Base-by-base conservation (phyloP, 1,284 basidiomycete species). In the Tremellales sp. region DNA sequence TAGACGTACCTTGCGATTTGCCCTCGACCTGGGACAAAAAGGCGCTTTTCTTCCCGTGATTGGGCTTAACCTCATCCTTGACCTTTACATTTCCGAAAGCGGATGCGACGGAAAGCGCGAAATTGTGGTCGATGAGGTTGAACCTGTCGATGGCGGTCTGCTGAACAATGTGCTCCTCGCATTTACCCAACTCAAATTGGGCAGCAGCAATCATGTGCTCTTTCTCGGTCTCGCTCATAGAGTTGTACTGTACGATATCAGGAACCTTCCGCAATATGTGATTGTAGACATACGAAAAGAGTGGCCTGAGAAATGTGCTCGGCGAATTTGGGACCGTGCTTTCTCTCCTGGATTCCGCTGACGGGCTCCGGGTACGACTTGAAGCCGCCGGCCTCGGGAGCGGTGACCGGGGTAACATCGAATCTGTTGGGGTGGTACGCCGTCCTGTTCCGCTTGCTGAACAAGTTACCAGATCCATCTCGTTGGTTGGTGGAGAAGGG, bases 231-330 rank as follows among this genome's bases (percentile, higher is more conserved):
- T 75, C 59, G 2, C 77, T 63, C 46, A 90, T 76, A 13, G 86
- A 89, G 74, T 91, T 90, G 72, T 80, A 83, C n/a, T n/a, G n/a
- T n/a, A n/a, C 74, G 86, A 87, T n/a, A n/a, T n/a, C n/a, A n/a
- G n/a, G n/a, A n/a, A n/a, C n/a, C n/a, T n/a, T n/a, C n/a, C n/a
- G n/a, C n/a, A n/a, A n/a, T n/a, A n/a, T n/a, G n/a, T n/a, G n/a
- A n/a, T n/a, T n/a, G n/a, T n/a, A n/a, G n/a, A n/a, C n/a, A n/a
- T n/a, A n/a, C n/a, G 16, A 89, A 76, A 56, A 87, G 80, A 1
- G 86, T 70, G 12, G 68, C 66, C 48, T 71, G 68, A 34, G 47
- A 50, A 51, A 54, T 51, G 53, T 60, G 81, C 62, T 86, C 84
- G 57, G 81, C 74, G 74, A 88, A 88, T 63, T 90, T 89, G 14